Evolutionary conservation across 129 eudicot genomes (phyloP).

Genomic region (Escallonia herrerae): DNA sequence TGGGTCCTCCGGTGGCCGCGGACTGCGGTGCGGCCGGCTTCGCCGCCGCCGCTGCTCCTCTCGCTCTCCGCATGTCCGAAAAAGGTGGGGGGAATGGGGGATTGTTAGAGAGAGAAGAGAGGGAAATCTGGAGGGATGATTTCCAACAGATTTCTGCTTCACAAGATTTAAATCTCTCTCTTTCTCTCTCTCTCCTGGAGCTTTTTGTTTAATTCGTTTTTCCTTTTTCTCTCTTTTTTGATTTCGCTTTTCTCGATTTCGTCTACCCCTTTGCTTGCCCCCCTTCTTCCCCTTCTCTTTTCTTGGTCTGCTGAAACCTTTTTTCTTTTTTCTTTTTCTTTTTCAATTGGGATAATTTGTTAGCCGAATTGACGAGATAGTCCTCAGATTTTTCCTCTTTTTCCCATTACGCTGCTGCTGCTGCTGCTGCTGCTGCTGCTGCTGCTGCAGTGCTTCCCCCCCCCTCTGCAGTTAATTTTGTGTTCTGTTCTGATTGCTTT

Average conservation of each 20-base stretch:
- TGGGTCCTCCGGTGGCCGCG: constrained; percentile 8
- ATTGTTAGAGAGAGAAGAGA: not conserved
- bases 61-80: constrained; percentile 52
- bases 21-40: constrained; percentile 16
- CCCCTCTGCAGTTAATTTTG: too few species aligned
- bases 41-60: constrained; percentile 41
- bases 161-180: not conserved
- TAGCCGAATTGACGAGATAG: not conserved
- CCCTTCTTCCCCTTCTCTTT: not conserved
- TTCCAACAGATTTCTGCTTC: not conserved
- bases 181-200: not conserved
- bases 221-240: constrained; percentile 25
- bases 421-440: too few species aligned
- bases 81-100: not conserved
- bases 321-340: not conserved
- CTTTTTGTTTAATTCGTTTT: not conserved
- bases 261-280: not conserved
- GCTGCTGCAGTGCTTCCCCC: too few species aligned
- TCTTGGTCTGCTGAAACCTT: not conserved
- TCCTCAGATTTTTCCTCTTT: not conserved
- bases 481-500: constrained; percentile 1
- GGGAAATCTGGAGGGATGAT: not conserved
- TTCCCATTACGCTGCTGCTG: not conserved
- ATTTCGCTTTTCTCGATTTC: constrained; percentile 9
- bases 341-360: not conserved